These are phyloP conservation scores for Leccinum disarticulatum DNA, from an alignment of 768 basidiomycete genomes.

Conservation along the genomic window DNA sequence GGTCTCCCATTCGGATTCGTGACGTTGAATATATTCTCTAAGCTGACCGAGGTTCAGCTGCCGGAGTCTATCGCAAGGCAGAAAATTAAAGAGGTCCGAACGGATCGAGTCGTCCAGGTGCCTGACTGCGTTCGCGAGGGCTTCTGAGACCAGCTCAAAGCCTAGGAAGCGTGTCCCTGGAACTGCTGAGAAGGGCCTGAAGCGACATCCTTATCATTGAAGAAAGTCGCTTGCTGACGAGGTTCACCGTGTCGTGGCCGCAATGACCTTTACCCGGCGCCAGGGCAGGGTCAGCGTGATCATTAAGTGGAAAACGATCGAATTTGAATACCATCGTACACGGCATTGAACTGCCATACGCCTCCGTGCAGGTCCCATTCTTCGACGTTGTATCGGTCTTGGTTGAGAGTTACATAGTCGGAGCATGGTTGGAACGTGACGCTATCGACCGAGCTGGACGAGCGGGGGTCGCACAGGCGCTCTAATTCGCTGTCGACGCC, in stretches of 20 bases:
- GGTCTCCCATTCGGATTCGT: conserved; percentile 37
- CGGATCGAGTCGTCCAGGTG: conserved; percentile 44
- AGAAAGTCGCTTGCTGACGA: conserved; percentile 42
- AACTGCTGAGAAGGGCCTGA: conserved; percentile 33
- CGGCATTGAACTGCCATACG: conserved; percentile 44
- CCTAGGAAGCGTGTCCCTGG: conserved; percentile 19
- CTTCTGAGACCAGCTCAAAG: conserved; percentile 38
- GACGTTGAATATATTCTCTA: conserved; percentile 38
- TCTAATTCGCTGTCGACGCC: conserved; percentile 40
- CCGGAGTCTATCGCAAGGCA: conserved; percentile 38
- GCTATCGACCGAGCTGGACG: conserved; percentile 35
- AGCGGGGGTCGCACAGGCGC: conserved; percentile 37
- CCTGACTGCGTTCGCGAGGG: conserved; percentile 39
- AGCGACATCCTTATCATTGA: conserved; percentile 40
- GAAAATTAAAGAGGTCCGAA: conserved; percentile 43
- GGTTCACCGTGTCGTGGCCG: conserved; percentile 48
- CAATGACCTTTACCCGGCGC: conserved; percentile 40
- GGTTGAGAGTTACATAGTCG: conserved; percentile 35
- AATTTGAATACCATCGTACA: conserved; percentile 42
- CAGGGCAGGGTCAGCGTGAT: conserved; percentile 17
- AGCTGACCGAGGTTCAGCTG: conserved; percentile 40
- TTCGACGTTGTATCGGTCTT: conserved; percentile 43
- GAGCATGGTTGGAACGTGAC: conserved; percentile 46
- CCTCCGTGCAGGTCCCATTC: conserved; percentile 42
- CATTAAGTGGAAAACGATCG: conserved; percentile 11